These are phyloP conservation scores for Cyanodermella asteris DNA, from an alignment of 2,329 filamentous ascomycete species.

Conservation along the genomic window DNA sequence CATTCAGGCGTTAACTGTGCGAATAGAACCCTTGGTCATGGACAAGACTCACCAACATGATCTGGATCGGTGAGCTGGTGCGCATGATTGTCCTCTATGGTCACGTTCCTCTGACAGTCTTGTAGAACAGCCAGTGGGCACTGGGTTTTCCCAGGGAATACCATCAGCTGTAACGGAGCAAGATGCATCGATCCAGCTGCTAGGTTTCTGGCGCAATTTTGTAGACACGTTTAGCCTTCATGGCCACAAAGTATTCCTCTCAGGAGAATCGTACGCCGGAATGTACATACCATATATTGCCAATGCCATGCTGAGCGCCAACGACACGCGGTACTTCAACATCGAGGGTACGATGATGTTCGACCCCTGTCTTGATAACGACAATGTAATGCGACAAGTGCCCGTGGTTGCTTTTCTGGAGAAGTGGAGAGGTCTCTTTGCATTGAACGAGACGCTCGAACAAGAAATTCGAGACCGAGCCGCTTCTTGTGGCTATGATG, in stretches of 20 bases:
- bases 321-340: slow-evolving; percentile 46
- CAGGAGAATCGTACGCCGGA: slow-evolving; percentile 52
- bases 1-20: slow-evolving; percentile 28
- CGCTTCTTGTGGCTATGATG: slow-evolving; percentile 38
- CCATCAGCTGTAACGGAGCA: slow-evolving; percentile 42
- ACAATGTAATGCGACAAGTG: slow-evolving; percentile 10
- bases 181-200: slow-evolving; percentile 48
- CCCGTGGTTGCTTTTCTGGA: slow-evolving; percentile 25
- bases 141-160: slow-evolving; percentile 46
- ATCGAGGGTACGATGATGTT: slow-evolving; percentile 49
- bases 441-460: slow-evolving; percentile 38
- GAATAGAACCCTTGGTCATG: slow-evolving; percentile 46
- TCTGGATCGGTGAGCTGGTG: slow-evolving; percentile 54
- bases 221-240: slow-evolving; percentile 47
- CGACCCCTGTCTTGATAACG: slow-evolving; percentile 28
- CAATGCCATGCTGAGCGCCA: slow-evolving; percentile 46
- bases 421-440: slow-evolving; percentile 37
- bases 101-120: too few species aligned
- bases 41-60: slow-evolving; percentile 53
- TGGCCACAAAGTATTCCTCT: slow-evolving; percentile 47
- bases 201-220: slow-evolving; percentile 63
- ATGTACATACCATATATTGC: slow-evolving; percentile 50
- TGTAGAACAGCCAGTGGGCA: slow-evolving; percentile 42
- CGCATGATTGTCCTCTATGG: too few species aligned
- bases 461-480: slow-evolving; percentile 29